Percentiles rank a stretch among this genome's conserved stretches.
phyloP scores from a whole-genome alignment of 306 rosid genomes.

The Luffa acutangula region DNA sequence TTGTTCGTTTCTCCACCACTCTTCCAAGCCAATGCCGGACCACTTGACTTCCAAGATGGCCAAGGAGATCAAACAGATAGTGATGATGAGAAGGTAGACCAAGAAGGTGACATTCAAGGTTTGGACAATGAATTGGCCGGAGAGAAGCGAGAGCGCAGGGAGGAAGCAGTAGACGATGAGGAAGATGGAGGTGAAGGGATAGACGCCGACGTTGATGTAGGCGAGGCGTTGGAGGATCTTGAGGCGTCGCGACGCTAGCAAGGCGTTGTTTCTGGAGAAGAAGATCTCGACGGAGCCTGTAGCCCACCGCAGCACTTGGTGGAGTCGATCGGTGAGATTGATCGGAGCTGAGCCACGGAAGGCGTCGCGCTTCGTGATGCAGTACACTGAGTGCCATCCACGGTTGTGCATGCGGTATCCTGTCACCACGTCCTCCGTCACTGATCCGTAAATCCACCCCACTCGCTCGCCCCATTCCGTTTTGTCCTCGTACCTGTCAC shows the following conservation, averaged over 20 bases:
- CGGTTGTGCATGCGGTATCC: slow-evolving; percentile 51
- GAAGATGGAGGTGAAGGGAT: slow-evolving; percentile 44
- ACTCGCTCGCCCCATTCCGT: slow-evolving; percentile 49
- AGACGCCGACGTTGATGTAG: slow-evolving; percentile 37
- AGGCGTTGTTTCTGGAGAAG: slow-evolving; percentile 43
- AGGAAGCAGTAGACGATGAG: slow-evolving; percentile 51
- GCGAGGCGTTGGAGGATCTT: slow-evolving; percentile 33
- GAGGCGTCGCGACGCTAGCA: slow-evolving; percentile 26
- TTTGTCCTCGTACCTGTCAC: slow-evolving; percentile 39
- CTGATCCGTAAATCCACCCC: slow-evolving; percentile 50
- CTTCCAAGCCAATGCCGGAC: slow-evolving; percentile 42
- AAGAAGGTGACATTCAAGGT: slow-evolving; percentile 24
- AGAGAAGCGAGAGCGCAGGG: slow-evolving; percentile 43
- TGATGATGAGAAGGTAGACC: slow-evolving; percentile 28
- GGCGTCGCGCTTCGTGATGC: slow-evolving; percentile 40
- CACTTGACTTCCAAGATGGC: slow-evolving; percentile 43
- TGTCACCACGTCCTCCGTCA: slow-evolving; percentile 46
- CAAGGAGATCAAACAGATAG: slow-evolving; percentile 23
- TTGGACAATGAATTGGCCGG: slow-evolving; percentile 37
- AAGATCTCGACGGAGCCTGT: slow-evolving; percentile 49
- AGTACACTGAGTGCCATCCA: slow-evolving; percentile 44
- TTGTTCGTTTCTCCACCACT: slow-evolving; percentile 52
- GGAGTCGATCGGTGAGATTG: slow-evolving; percentile 46
- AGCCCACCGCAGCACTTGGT: slow-evolving; percentile 51
- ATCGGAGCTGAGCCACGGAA: slow-evolving; percentile 50